These are phyloP conservation scores for Mortierella sp. DNA, from an alignment of 371 early-diverging fungal genomes.

Conservation along the genomic window DNA sequence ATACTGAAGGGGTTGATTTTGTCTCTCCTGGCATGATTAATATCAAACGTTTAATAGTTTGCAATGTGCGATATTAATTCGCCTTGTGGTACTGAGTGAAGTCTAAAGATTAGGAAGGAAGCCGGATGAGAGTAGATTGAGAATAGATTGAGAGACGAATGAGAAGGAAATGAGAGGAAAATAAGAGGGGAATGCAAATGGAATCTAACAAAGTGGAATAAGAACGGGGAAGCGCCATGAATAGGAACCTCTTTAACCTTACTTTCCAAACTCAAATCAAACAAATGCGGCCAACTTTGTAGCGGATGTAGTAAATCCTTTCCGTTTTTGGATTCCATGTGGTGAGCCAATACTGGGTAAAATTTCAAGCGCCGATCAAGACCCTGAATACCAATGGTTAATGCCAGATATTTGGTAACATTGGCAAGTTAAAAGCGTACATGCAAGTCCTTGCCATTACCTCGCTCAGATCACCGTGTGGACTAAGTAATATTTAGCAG, in stretches of 20 bases:
- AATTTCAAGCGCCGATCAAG: neutral
- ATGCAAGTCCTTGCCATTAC: too few species aligned
- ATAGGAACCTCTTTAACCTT: neutral
- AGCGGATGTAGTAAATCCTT: neutral
- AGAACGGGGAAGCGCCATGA: too few species aligned
- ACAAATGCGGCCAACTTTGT: conserved; percentile 5
- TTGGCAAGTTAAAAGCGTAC: too few species aligned
- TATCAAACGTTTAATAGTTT: neutral
- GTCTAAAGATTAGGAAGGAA: neutral
- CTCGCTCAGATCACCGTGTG: too few species aligned
- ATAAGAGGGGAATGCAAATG: too few species aligned
- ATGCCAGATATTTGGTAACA: neutral
- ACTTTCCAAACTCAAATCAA: neutral
- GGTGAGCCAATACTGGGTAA: neutral
- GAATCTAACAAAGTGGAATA: too few species aligned
- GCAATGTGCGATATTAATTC: neutral
- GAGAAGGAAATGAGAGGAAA: neutral
- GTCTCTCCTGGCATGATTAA: neutral
- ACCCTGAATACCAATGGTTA: too few species aligned
- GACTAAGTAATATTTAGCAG: too few species aligned
- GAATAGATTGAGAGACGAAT: neutral
- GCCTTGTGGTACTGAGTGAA: neutral
- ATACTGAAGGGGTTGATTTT: neutral
- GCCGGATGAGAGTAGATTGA: neutral
- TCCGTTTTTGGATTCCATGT: neutral